These are phyloP conservation scores for Ajuga chamaepitys DNA, from an alignment of 257 asterid species.

Conservation along the genomic window DNA sequence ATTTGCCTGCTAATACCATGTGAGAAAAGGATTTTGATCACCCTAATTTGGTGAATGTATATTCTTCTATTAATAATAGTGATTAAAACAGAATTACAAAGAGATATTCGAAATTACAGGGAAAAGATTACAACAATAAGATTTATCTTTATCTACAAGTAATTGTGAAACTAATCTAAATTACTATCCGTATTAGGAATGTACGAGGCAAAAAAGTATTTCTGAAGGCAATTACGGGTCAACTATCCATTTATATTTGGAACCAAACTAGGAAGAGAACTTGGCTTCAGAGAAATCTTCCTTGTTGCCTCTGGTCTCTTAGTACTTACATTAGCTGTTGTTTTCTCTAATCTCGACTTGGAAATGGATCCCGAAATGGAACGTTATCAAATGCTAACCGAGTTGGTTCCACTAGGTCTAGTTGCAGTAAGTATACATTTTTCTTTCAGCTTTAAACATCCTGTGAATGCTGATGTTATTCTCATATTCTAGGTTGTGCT, in stretches of 20 bases:
- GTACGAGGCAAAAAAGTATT: constrained; percentile 48
- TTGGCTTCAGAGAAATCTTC: constrained; percentile 62
- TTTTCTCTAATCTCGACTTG: constrained; percentile 59
- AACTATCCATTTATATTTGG: constrained; percentile 75
- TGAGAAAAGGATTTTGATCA: too few species aligned
- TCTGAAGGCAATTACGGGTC: constrained; percentile 58
- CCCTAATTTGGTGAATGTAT: too few species aligned
- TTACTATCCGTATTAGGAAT: too few species aligned
- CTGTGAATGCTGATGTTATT: constrained; percentile 2
- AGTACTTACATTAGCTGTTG: constrained; percentile 48
- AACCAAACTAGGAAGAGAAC: constrained; percentile 49
- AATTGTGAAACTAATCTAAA: too few species aligned
- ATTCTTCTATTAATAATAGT: too few species aligned
- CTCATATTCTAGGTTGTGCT: constrained; percentile 39
- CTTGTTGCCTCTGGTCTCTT: constrained; percentile 63
- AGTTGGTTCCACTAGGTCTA: constrained; percentile 53
- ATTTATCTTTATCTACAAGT: too few species aligned
- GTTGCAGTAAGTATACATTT: constrained; percentile 37
- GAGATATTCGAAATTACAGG: too few species aligned
- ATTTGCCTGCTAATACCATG: too few species aligned
- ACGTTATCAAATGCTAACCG: constrained; percentile 31
- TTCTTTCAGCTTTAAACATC: neutral
- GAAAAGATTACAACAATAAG: too few species aligned
- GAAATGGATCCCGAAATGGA: constrained; percentile 54
- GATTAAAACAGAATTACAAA: too few species aligned